Evolutionary conservation across 2,329 filamentous ascomycete species (phyloP).

Genomic region (Calonectria crousiana): DNA sequence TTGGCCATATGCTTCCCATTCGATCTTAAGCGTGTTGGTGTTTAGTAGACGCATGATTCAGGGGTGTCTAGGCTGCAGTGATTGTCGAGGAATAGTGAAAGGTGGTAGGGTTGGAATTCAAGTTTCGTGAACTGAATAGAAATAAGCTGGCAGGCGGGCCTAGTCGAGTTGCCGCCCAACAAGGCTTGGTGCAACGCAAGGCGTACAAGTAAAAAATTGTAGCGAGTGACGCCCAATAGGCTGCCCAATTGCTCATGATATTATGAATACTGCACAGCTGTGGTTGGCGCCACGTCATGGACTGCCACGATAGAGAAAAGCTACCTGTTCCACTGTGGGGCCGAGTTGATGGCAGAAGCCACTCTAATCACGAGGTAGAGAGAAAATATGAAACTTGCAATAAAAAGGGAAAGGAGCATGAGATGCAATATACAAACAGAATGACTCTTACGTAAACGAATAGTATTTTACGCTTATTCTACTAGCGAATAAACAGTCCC

Average conservation of each 20-base stretch:
- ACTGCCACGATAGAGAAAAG: background rate
- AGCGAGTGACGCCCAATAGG: background rate
- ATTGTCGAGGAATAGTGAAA: background rate
- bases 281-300: background rate
- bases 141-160: background rate
- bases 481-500: too few relatives aligned
- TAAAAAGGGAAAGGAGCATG: background rate
- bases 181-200: background rate
- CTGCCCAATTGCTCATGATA: background rate
- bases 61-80: background rate
- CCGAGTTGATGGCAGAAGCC: background rate
- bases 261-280: background rate
- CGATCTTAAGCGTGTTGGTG: background rate
- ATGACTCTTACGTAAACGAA: background rate
- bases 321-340: background rate
- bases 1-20: background rate
- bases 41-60: background rate
- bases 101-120: background rate
- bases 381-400: too few relatives aligned
- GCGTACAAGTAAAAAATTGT: background rate
- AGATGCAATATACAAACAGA: background rate
- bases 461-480: too few relatives aligned
- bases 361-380: background rate
- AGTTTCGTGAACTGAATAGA: background rate
- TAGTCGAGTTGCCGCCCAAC: background rate